Evolutionary conservation across 495 filamentous ascomycete genomes (phyloP).

Genomic region (Aspergillus indologenus): DNA sequence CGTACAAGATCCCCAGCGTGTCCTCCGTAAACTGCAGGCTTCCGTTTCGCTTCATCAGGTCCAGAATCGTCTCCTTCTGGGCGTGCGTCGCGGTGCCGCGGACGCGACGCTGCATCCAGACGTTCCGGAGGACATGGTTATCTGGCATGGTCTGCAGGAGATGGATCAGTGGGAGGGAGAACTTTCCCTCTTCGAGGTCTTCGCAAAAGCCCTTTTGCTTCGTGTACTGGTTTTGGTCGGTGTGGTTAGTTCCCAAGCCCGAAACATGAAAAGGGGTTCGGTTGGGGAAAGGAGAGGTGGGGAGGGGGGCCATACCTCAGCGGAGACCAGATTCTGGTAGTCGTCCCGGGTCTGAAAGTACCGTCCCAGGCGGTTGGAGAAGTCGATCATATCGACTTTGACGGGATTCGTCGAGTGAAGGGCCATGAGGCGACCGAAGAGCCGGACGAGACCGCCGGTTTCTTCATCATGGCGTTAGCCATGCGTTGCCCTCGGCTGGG

Average conservation of each 20-base stretch:
- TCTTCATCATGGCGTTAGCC: constrained; percentile 12
- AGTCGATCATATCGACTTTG: not conserved
- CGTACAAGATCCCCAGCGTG: too few species aligned
- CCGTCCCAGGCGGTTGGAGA: constrained; percentile 1
- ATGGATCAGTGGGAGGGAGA: not conserved
- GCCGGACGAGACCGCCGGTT: constrained; percentile 31
- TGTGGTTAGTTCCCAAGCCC: too few species aligned
- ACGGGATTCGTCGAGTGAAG: constrained; percentile 1
- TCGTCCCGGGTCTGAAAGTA: constrained; percentile 10
- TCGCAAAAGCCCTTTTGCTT: not conserved
- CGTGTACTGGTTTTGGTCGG: too few species aligned
- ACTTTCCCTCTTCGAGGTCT: not conserved
- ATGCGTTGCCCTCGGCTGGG: too few species aligned
- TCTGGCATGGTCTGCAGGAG: not conserved
- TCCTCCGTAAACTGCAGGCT: too few species aligned
- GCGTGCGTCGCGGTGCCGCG: too few species aligned
- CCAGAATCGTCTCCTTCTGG: too few species aligned
- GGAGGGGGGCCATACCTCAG: too few species aligned
- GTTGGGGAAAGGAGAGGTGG: too few species aligned
- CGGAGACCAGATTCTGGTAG: constrained; percentile 6
- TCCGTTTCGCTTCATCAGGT: too few species aligned
- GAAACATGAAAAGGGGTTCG: too few species aligned
- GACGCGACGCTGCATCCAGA: not conserved
- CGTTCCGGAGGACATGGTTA: not conserved
- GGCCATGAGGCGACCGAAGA: constrained; percentile 7